These are phyloP conservation scores for Colletotrichum sansevieriae DNA, from an alignment of 2,329 filamentous ascomycete species.

Conservation along the genomic window DNA sequence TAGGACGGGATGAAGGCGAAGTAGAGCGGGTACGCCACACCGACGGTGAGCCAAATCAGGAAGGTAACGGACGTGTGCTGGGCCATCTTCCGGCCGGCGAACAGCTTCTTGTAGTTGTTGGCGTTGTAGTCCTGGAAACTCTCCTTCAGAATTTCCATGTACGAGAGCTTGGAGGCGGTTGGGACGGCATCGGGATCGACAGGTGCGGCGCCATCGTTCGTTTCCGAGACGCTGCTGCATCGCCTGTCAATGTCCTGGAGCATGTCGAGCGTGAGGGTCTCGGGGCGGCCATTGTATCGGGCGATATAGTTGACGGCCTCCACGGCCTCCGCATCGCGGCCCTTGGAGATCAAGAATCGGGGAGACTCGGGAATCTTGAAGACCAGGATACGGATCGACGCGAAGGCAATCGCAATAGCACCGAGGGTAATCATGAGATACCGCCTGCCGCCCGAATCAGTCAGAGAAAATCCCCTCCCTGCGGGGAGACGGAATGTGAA, in stretches of 20 bases:
- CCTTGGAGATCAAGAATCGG: conserved; percentile 59
- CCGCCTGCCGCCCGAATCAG: conserved; percentile 44
- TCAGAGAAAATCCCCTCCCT: background rate
- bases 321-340: conserved; percentile 61
- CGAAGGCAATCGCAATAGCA: conserved; percentile 57
- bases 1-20: conserved; percentile 62
- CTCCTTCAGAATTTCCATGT: conserved; percentile 46
- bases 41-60: conserved; percentile 59
- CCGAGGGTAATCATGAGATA: conserved; percentile 61
- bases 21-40: conserved; percentile 61
- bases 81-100: conserved; percentile 49
- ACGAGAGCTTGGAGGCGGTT: conserved; percentile 36
- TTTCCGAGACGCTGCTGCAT: background rate
- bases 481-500: background rate
- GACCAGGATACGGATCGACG: conserved; percentile 59
- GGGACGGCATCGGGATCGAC: conserved; percentile 27
- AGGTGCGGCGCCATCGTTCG: conserved; percentile 25
- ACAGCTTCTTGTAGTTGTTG: conserved; percentile 50
- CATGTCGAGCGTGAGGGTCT: conserved; percentile 53
- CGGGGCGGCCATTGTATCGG: conserved; percentile 51
- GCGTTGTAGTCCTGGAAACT: conserved; percentile 40
- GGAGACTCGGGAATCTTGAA: conserved; percentile 63
- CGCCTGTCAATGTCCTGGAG: conserved; percentile 46
- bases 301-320: conserved; percentile 62
- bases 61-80: conserved; percentile 54